phyloP scores from a whole-genome alignment of 768 basidiomycete genomes.

The Leucocoprinus leucothites region DNA sequence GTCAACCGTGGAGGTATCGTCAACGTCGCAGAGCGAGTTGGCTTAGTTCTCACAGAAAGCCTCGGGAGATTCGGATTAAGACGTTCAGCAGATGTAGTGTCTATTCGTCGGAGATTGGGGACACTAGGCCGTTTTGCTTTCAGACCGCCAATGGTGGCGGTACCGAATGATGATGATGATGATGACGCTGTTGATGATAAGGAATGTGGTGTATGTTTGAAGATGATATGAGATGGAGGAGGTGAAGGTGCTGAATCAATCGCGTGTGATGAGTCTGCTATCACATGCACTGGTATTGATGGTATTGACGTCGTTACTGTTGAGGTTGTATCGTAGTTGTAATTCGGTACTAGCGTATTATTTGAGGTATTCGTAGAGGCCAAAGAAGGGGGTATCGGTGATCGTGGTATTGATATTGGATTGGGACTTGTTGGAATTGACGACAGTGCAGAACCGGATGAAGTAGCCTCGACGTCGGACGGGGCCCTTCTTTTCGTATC shows the following conservation, averaged over 20 bases:
- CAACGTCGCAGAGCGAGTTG: constrained; percentile 57
- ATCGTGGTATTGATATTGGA: constrained; percentile 31
- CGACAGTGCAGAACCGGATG: constrained; percentile 28
- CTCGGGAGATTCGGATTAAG: constrained; percentile 47
- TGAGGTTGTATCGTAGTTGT: constrained; percentile 6
- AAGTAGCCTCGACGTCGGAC: constrained; percentile 56
- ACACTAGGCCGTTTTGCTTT: constrained; percentile 42
- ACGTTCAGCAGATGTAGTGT: constrained; percentile 56
- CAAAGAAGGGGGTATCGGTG: constrained; percentile 52
- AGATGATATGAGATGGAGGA: constrained; percentile 60
- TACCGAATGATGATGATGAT: constrained; percentile 26
- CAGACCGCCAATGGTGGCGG: constrained; percentile 38
- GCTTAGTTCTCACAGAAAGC: constrained; percentile 58
- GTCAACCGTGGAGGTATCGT: constrained; percentile 45
- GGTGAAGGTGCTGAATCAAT: constrained; percentile 57
- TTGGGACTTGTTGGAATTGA: constrained; percentile 15
- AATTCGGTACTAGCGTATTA: constrained; percentile 13
- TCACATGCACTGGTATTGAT: constrained; percentile 10
- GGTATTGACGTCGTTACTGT: constrained; percentile 9
- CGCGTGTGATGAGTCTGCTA: constrained; percentile 20
- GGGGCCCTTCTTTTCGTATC: constrained; percentile 51
- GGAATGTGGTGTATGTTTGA: too few species aligned
- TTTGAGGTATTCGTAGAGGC: constrained; percentile 29
- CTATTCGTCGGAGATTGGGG: constrained; percentile 58
- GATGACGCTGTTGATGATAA: too few species aligned